phyloP scores from a whole-genome alignment of 352 stramenopile genomes.

The Saprolegnia parasitica region DNA sequence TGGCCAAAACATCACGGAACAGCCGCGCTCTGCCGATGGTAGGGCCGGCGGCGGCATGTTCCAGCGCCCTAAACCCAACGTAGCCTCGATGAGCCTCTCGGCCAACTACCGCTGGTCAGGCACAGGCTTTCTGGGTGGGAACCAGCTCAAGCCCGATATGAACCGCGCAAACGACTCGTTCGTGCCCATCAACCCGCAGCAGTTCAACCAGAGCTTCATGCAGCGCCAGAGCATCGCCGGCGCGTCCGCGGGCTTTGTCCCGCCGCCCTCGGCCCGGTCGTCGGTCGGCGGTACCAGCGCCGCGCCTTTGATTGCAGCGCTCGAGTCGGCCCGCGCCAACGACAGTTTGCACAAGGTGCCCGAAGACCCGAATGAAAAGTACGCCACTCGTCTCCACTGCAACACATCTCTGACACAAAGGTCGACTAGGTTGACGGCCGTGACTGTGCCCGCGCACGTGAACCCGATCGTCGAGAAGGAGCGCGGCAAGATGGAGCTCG shows the following conservation, averaged over 20 bases:
- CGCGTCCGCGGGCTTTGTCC: constrained; percentile 9
- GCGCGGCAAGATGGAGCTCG: constrained; percentile 70
- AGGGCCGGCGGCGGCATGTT: constrained; percentile 5
- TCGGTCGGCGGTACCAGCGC: background rate
- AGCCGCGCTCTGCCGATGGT: constrained; percentile 32
- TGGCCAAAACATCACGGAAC: constrained; percentile 58
- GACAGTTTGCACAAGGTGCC: constrained; percentile 13
- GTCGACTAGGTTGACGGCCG: constrained; percentile 39
- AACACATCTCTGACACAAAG: background rate
- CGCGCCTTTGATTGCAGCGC: background rate
- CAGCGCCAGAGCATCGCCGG: constrained; percentile 19
- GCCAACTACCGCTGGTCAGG: constrained; percentile 77
- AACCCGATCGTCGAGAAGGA: constrained; percentile 67
- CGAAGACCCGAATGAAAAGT: constrained; percentile 17
- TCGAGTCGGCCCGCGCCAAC: background rate
- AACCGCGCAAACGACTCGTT: constrained; percentile 6
- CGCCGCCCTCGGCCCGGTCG: background rate
- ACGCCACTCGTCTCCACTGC: background rate
- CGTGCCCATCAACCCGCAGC: constrained; percentile 23
- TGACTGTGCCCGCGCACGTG: constrained; percentile 63
- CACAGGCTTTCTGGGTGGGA: constrained; percentile 59
- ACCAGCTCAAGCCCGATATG: constrained; percentile 19
- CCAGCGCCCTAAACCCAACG: constrained; percentile 3
- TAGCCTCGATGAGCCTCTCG: constrained; percentile 41
- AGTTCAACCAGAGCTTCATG: constrained; percentile 28